Evolutionary conservation across 495 filamentous ascomycete genomes (phyloP), one percentile per base, ranked within the genome.

Genomic region (Darksidea phi): DNA sequence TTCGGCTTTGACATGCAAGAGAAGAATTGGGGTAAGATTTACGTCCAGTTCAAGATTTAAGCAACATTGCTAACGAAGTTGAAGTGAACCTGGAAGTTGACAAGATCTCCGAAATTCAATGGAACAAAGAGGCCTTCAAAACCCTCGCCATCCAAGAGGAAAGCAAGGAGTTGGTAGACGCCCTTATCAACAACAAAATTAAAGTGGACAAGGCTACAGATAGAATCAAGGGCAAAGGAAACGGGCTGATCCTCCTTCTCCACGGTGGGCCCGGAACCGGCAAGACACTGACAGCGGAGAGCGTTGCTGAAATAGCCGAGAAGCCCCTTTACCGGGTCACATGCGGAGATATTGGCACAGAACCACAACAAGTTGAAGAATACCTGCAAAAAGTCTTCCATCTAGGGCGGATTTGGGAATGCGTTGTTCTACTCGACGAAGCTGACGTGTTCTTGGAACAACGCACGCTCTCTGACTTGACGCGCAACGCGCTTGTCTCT

Each of bases 251-350:
- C 7, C 36, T 38, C 36, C 36, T 38, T 7, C 36, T 38, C 7
- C 36, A 38, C 15, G 36, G 36, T 8, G 36, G 36, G n/a, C 28
- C 28, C 49, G n/a, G n/a, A 21, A 45, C 50, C 41, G 56, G 56
- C 7, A 59, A 59, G 24, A 59, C 56, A 12, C 50, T 42, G 46
- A 59, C 56, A 38, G 56, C 56, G 3, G 56, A 59, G 46, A 59
- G 56, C 43, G 56, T 59, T 4, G 46, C 56, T 2, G 8, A 2
- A n/a, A 32, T n/a, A 10, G 18, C 36, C 28, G 56, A 25, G 26
- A 59, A 59, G 50, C 46, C 56, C 1, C 36, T 59, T 4, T 23
- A 50, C 23, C 20, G 45, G 5, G 26, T 59, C 45, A 23, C 45
- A 17, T 23, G 38, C 1, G 7, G 2, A 8, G 56, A 59, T 26